These are phyloP conservation scores for Pseudocercospora vitis DNA, from an alignment of 2,329 filamentous ascomycete species.

Conservation along the genomic window DNA sequence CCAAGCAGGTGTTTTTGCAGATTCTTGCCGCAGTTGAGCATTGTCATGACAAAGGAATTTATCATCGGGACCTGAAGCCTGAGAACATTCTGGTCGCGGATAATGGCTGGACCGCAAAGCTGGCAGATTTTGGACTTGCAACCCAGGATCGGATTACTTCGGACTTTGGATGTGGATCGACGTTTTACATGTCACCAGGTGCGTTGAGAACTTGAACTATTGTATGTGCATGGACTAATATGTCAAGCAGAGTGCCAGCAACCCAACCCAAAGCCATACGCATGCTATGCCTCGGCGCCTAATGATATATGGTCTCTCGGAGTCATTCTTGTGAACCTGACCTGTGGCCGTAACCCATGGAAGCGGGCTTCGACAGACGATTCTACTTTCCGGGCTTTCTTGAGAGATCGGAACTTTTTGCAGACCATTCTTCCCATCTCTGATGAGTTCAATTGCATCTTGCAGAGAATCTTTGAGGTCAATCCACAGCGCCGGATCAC, in stretches of 20 bases:
- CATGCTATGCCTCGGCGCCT: conserved; percentile 84
- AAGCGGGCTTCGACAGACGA: conserved; percentile 93
- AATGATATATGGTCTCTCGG: conserved; percentile 99
- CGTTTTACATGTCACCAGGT: conserved; percentile 99
- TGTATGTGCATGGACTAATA: too few relatives aligned
- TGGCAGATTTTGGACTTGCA: conserved; percentile 95
- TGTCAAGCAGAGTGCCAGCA: conserved; percentile 99
- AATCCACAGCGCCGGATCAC: conserved; percentile 81
- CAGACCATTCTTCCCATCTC: conserved; percentile 91
- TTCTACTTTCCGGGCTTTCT: conserved; percentile 89
- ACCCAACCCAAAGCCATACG: conserved; percentile 64
- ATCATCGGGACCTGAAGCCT: conserved; percentile 95
- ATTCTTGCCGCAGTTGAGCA: conserved; percentile 94
- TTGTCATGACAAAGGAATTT: conserved; percentile 91
- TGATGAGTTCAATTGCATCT: conserved; percentile 81
- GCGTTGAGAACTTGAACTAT: conserved; percentile 36
- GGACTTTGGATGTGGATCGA: conserved; percentile 96
- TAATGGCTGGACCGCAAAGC: conserved; percentile 83
- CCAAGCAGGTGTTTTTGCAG: conserved; percentile 86
- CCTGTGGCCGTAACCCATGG: conserved; percentile 97
- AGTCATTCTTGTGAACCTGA: conserved; percentile 95
- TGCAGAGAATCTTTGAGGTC: conserved; percentile 83
- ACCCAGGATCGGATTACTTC: conserved; percentile 80
- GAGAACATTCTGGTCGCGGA: conserved; percentile 96
- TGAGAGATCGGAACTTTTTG: conserved; percentile 81